A percentile compares a stretch with the other conserved stretches of the same genome.
Conservation (phyloP, 1,284 basidiomycete genomes). For the Grifola frondosa region DNA sequence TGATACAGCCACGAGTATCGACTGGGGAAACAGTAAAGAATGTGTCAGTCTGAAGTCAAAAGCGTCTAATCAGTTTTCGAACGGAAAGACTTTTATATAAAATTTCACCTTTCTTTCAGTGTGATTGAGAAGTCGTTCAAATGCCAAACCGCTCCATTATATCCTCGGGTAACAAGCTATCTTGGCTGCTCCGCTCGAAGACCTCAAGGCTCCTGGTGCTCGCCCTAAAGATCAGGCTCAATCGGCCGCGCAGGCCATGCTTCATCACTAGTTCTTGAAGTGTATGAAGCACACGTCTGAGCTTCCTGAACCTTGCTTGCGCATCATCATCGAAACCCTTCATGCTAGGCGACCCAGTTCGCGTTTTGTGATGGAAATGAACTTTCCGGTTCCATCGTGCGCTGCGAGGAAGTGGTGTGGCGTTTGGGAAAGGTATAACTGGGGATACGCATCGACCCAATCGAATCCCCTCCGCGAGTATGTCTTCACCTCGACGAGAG, state of each 20-base stretch:
- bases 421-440: conserved; percentile 56
- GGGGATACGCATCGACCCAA: conserved; percentile 49
- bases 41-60: no score
- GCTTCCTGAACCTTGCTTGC: conserved; percentile 37
- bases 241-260: conserved; percentile 41
- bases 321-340: conserved; percentile 29
- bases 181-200: conserved; percentile 39
- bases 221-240: conserved; percentile 46
- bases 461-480: conserved; percentile 38
- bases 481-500: conserved; percentile 50
- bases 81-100: no score
- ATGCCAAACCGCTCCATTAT: conserved; percentile 36
- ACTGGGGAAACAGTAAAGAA: no score
- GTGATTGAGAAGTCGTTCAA: no score
- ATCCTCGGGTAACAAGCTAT: conserved; percentile 42
- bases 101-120: no score
- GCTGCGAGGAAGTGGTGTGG: conserved; percentile 48
- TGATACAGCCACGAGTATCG: no score
- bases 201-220: conserved; percentile 42
- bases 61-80: no score
- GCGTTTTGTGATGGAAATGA: conserved; percentile 40
- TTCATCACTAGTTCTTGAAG: conserved; percentile 44
- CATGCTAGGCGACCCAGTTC: conserved; percentile 36
- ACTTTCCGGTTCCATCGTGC: conserved; percentile 45
- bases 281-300: conserved; percentile 38